Conservation (phyloP, 1,284 basidiomycete species). For the Pseudozyma pruni region DNA sequence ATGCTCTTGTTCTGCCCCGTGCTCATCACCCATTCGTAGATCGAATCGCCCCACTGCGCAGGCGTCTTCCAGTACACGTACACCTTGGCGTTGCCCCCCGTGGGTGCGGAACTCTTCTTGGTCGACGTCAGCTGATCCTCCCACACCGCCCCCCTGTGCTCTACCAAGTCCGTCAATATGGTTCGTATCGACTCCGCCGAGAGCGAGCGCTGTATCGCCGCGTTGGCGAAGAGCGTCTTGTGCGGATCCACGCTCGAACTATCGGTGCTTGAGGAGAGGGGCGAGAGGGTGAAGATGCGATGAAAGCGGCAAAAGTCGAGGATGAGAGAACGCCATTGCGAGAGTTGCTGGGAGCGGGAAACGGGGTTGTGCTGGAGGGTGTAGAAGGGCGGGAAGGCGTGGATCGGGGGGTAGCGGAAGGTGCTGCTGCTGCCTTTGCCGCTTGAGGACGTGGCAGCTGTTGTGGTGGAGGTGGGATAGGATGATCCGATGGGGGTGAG, state of each 20-base stretch:
- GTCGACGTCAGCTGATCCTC: slow-evolving; percentile 29
- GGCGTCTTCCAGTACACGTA: slow-evolving; percentile 72
- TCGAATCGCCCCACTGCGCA: slow-evolving; percentile 71
- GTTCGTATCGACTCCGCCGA: slow-evolving; percentile 38
- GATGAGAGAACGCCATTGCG: slow-evolving; percentile 70
- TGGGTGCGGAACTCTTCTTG: slow-evolving; percentile 34
- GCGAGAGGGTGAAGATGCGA: slow-evolving; percentile 69
- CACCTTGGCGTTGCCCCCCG: slow-evolving; percentile 39
- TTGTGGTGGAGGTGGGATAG: slow-evolving; percentile 1
- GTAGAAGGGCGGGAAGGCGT: slow-evolving; percentile 73
- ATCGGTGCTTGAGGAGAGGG: slow-evolving; percentile 32
- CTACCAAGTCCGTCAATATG: slow-evolving; percentile 51
- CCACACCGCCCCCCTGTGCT: slow-evolving; percentile 45
- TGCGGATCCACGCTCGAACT: slow-evolving; percentile 13
- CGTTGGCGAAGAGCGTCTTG: slow-evolving; percentile 31
- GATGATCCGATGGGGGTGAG: slow-evolving; percentile 4
- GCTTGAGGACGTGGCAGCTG: no score
- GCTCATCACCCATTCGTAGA: slow-evolving; percentile 72
- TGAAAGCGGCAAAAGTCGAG: slow-evolving; percentile 69
- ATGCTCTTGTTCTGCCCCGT: slow-evolving; percentile 71
- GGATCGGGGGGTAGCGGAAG: slow-evolving; percentile 70
- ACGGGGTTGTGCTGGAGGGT: slow-evolving; percentile 72
- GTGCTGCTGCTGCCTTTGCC: no score
- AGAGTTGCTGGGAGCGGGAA: slow-evolving; percentile 70
- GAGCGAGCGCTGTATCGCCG: slow-evolving; percentile 37